A percentile compares a stretch with the other conserved stretches of the same genome.
phyloP scores from a whole-genome alignment of 1,139 yeast genomes.

The Tardiomyces digboiensis region DNA sequence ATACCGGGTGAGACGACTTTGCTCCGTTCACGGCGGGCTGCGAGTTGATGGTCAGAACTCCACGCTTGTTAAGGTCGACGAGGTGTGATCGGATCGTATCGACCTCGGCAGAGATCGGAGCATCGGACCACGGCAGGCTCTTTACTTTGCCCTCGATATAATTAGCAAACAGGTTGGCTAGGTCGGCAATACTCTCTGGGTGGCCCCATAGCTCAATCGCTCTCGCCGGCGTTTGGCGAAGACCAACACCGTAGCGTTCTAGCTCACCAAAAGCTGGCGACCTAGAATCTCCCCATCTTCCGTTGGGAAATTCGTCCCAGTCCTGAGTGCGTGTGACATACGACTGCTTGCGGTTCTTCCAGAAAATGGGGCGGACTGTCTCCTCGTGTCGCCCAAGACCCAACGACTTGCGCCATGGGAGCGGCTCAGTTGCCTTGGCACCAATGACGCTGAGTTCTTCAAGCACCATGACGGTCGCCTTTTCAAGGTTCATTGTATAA shows the following conservation, averaged over 20 bases:
- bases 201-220: conserved; percentile 84
- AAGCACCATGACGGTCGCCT: conserved; percentile 80
- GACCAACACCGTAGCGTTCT: conserved; percentile 50
- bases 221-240: conserved; percentile 43
- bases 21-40: conserved; percentile 91
- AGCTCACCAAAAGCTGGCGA: conserved; percentile 93
- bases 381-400: conserved; percentile 77
- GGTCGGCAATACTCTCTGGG: conserved; percentile 51
- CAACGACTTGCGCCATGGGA: conserved; percentile 90
- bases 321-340: conserved; percentile 85
- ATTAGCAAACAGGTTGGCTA: conserved; percentile 49
- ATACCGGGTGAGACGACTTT: conserved; percentile 55
- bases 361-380: conserved; percentile 86
- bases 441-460: conserved; percentile 55
- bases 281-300: conserved; percentile 91
- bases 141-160: conserved; percentile 63
- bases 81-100: conserved; percentile 51
- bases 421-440: conserved; percentile 15
- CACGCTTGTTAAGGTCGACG: conserved; percentile 51
- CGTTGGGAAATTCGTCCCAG: conserved; percentile 95
- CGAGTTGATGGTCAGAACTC: conserved; percentile 78
- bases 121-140: conserved; percentile 94
- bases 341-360: conserved; percentile 91
- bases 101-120: conserved; percentile 74
- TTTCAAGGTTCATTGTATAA: conserved; percentile 93